A percentile compares a stretch with the other conserved stretches of the same genome.
phyloP scores from a whole-genome alignment of 805 yeast genomes.

The Candida tallmaniae region DNA sequence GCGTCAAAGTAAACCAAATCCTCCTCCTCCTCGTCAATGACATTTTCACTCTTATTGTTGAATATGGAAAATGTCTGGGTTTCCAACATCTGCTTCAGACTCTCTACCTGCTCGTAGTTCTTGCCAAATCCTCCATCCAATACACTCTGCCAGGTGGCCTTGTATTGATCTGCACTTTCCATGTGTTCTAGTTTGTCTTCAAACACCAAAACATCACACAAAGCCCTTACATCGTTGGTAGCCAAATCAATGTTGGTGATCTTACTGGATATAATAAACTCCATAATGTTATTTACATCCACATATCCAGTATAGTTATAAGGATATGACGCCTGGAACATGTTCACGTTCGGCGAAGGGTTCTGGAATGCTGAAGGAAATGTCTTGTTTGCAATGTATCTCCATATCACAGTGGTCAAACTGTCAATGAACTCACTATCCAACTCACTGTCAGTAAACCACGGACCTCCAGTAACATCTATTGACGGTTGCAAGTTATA shows the following conservation, averaged over 20 bases:
- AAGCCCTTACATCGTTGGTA: slow-evolving; percentile 65
- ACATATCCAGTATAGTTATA: slow-evolving; percentile 62
- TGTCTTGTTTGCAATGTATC: slow-evolving; percentile 71
- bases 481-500: slow-evolving; percentile 90
- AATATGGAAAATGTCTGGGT: slow-evolving; percentile 12
- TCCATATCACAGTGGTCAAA: slow-evolving; percentile 80
- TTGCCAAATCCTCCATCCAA: slow-evolving; percentile 60
- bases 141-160: slow-evolving; percentile 80
- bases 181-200: slow-evolving; percentile 80
- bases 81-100: slow-evolving; percentile 1
- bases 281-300: slow-evolving; percentile 66
- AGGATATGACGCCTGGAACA: slow-evolving; percentile 47
- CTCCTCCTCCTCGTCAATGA: slow-evolving; percentile 14
- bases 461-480: slow-evolving; percentile 98
- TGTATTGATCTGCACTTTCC: slow-evolving; percentile 53
- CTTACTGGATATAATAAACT: slow-evolving; percentile 65
- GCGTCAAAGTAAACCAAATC: slow-evolving; percentile 14
- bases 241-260: slow-evolving; percentile 81
- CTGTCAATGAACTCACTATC: slow-evolving; percentile 92
- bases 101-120: slow-evolving; percentile 6
- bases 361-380: slow-evolving; percentile 68
- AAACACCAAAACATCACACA: slow-evolving; percentile 82
- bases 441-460: slow-evolving; percentile 95
- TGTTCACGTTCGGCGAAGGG: slow-evolving; percentile 28
- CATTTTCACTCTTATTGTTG: slow-evolving; percentile 11